Base-by-base conservation (phyloP, 1,139 yeast genomes). In the Saccharomyces hybrid region DNA sequence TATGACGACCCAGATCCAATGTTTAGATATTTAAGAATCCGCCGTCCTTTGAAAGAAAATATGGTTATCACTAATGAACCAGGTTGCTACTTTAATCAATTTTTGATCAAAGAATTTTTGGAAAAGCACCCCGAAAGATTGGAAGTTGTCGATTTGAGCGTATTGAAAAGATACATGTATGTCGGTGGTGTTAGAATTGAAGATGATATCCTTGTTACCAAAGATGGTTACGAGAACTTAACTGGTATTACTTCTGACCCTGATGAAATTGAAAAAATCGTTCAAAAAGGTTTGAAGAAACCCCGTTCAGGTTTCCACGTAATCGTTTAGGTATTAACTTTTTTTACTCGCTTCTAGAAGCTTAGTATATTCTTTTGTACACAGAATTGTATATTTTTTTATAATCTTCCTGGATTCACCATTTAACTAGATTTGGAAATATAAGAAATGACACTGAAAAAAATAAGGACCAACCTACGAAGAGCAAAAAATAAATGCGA, bases 151-250 rank as follows among this genome's bases (percentile, higher is more conserved):
- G 78, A 89, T 66, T 70, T 72, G 61, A 82, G 80, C 0, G 82
- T 85, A 1, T 76, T 93, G 60, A 83, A 87, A 54, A 82, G 81
- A 67, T 93, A 90, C 71, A 82, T 87, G 86, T 80, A 85, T 61
- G 82, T 93, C 57, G 99, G 99, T 25, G 99, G 99, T 50, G 97
- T 93, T 5, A 82, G 99, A 71, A 89, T 93, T 58, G 99, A 93
- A 71, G 99, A 93, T 68, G 97, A 91, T 66, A 80, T 93, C 51
- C 74, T 88, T 51, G 84, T 93, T 50, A 88, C 96, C 1, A 77
- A 78, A 52, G 74, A 73, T 54, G 98, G 99, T 0, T 82, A 71
- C 66, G 96, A 90, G 65, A 87, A 88, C 64, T 74, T 91, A 56
- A 93, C 97, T 3, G 78, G 80, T 46, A 82, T 91, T 55, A 88